Evolutionary conservation across 352 stramenopile species (phyloP).

Genomic region (Thalassiosira livingstoniorum): DNA sequence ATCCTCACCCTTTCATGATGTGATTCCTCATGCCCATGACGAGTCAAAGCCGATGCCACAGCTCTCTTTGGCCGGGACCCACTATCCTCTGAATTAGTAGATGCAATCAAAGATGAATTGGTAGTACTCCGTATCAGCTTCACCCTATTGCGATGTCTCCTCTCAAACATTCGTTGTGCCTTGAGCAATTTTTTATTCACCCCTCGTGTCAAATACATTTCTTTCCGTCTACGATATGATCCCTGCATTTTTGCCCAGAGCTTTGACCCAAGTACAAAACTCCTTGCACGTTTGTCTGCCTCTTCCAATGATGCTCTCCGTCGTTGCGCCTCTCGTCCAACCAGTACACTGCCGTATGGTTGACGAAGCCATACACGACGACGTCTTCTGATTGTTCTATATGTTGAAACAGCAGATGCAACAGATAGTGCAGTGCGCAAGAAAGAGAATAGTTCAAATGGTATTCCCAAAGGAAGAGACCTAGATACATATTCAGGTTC

Average conservation of each 20-base stretch:
- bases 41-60: constrained; percentile 44
- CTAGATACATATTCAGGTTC: neutral
- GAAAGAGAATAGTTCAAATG: constrained; percentile 49
- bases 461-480: constrained; percentile 56
- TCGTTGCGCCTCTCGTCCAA: constrained; percentile 38
- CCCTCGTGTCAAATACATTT: constrained; percentile 48
- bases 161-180: constrained; percentile 69
- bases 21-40: constrained; percentile 47
- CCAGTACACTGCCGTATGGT: constrained; percentile 58
- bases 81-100: constrained; percentile 10
- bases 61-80: constrained; percentile 14
- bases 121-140: constrained; percentile 46
- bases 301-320: constrained; percentile 48
- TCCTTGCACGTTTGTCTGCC: constrained; percentile 50
- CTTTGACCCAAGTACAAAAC: constrained; percentile 58
- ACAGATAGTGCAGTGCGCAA: constrained; percentile 48
- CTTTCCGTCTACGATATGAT: constrained; percentile 51
- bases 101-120: constrained; percentile 30
- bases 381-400: constrained; percentile 74
- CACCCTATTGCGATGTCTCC: constrained; percentile 48
- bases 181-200: constrained; percentile 58
- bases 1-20: constrained; percentile 57
- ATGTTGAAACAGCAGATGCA: constrained; percentile 62
- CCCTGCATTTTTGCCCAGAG: constrained; percentile 54
- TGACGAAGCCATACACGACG: constrained; percentile 72